These are phyloP conservation scores for Picochlorum sp. DNA, from an alignment of 139 green algal species.

Conservation along the genomic window DNA sequence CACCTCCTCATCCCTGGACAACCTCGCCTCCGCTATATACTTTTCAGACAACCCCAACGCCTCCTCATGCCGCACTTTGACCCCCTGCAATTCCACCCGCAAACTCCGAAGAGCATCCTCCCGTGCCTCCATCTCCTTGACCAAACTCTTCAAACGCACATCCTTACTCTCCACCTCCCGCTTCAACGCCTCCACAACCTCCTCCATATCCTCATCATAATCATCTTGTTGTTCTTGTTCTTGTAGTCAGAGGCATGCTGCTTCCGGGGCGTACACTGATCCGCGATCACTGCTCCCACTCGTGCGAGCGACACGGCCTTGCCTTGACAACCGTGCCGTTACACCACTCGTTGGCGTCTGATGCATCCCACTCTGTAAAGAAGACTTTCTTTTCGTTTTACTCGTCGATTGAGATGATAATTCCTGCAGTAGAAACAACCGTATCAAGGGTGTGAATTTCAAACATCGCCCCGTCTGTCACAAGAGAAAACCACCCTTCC, in stretches of 20 bases:
- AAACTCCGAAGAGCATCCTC: conserved; percentile 11
- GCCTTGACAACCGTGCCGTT: conserved; percentile 7
- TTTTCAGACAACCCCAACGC: conserved; percentile 14
- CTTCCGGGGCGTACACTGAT: background rate
- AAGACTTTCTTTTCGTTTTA: background rate
- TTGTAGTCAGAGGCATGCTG: background rate
- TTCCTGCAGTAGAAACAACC: no score
- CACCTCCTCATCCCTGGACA: conserved; percentile 15
- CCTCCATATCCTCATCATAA: conserved; percentile 23
- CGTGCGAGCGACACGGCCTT: conserved; percentile 7
- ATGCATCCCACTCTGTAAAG: conserved; percentile 12
- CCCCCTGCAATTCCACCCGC: conserved; percentile 10
- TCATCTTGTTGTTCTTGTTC: background rate
- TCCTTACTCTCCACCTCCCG: conserved; percentile 29
- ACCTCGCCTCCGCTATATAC: conserved; percentile 23
- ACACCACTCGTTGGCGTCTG: conserved; percentile 13
- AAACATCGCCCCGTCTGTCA: no score
- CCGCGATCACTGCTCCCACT: background rate
- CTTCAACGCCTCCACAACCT: conserved; percentile 31
- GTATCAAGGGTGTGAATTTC: no score
- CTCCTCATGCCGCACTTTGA: conserved; percentile 12
- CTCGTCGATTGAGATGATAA: no score
- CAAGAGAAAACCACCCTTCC: no score
- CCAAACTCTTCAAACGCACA: conserved; percentile 3
- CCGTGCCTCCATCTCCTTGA: conserved; percentile 16